Percentiles rank a stretch among this genome's conserved stretches.
Evolutionary conservation across 208 protist genomes (phyloP).

Genomic region (Leishmania arabica): DNA sequence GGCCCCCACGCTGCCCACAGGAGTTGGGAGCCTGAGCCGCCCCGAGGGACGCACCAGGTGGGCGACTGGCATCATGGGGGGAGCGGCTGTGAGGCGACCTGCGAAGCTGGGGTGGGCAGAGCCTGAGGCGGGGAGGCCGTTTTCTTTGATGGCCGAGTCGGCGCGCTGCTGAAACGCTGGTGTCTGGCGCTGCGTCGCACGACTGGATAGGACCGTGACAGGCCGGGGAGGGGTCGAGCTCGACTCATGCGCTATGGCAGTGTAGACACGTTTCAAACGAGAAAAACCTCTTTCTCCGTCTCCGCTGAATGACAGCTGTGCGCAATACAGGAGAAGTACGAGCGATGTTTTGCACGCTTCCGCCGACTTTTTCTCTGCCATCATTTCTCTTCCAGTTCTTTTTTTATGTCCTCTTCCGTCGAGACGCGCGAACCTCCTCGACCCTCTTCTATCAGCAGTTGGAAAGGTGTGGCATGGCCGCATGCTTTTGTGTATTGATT

Average conservation of each 20-base stretch:
- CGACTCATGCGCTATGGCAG: neutral
- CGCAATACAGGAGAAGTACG: neutral
- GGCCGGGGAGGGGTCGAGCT: neutral
- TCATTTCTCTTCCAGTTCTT: neutral
- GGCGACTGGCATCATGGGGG: neutral
- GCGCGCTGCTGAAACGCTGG: neutral
- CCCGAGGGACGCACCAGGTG: neutral
- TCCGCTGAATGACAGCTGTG: neutral
- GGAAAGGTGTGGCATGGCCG: neutral
- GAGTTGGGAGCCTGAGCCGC: neutral
- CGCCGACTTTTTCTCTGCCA: neutral
- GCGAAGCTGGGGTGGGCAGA: neutral
- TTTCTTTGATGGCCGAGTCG: neutral
- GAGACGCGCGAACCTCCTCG: neutral
- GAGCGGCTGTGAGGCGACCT: slow-evolving; percentile 1
- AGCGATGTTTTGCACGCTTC: neutral
- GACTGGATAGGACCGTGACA: neutral
- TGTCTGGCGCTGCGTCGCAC: neutral
- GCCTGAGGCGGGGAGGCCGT: neutral
- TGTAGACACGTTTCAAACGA: neutral
- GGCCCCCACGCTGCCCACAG: neutral
- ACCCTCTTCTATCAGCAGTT: neutral
- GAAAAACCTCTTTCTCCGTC: neutral
- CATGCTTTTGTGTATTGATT: slow-evolving; percentile 2
- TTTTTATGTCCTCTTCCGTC: neutral